Percentiles rank a stretch among this genome's conserved stretches.
These are phyloP conservation scores for Pittosporum tobira DNA, from an alignment of 129 eudicot genomes.

Conservation along the genomic window DNA sequence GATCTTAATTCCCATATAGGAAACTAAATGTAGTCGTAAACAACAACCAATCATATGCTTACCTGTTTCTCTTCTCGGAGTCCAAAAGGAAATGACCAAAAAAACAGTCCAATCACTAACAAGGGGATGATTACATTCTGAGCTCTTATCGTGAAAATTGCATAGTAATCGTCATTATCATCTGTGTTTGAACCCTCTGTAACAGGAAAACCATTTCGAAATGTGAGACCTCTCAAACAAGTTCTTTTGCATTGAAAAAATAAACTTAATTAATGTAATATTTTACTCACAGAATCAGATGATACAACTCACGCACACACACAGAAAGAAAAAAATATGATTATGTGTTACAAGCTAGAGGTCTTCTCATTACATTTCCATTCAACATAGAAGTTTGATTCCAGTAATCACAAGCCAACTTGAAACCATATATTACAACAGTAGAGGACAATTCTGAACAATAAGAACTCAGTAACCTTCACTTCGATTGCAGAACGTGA, in stretches of 20 bases:
- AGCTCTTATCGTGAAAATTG: conserved; percentile 43
- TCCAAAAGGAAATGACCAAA: conserved; percentile 45
- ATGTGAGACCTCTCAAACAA: neutral
- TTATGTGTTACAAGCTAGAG: neutral
- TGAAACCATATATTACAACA: neutral
- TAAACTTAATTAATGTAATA: neutral
- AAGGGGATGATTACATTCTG: conserved; percentile 52
- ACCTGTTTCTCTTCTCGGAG: conserved; percentile 75
- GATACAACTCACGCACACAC: neutral
- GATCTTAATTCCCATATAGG: too few species aligned
- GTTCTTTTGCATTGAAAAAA: neutral
- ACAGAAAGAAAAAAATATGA: neutral
- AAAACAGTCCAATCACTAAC: conserved; percentile 52
- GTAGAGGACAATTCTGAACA: neutral
- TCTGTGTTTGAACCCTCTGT: conserved; percentile 69
- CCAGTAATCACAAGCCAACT: neutral
- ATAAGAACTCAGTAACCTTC: neutral
- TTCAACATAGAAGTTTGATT: too few species aligned
- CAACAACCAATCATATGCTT: neutral
- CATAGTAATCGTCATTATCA: conserved; percentile 39
- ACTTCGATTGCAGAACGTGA: neutral
- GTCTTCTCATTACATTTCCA: too few species aligned
- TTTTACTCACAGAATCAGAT: neutral
- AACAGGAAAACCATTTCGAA: neutral
- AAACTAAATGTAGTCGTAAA: too few species aligned